Base-by-base conservation (phyloP, 192 early-diverging fungal genomes). In the Coemansia sp. region DNA sequence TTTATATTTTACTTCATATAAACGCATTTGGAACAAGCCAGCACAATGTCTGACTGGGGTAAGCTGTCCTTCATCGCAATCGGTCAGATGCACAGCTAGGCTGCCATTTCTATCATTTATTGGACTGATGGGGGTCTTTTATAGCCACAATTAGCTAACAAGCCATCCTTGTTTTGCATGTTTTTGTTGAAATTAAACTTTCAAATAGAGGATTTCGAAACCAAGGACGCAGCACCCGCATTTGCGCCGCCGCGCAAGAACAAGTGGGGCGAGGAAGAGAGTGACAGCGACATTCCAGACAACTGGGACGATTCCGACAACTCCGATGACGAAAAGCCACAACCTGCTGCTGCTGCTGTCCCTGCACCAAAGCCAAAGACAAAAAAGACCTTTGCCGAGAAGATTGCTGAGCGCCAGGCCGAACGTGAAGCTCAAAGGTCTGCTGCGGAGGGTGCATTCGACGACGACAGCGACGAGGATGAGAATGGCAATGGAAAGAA, bases 201-300 rank as follows among this genome's bases (percentile, higher is more conserved):
- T n/a, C n/a, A 10, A n/a, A 21, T 58, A 58, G 56, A 58, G 37
- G 56, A 58, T 58, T 58, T 21, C 13, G 56, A 58, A 7, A 37
- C 54, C 54, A 41, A 58, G 7, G n/a, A 58, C 6, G 56, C 56
- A 5, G 56, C 56, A 36, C 37, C 56, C n/a, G 37, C 16, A 15
- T 8, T 58, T 13, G 56, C 56, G 22, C 56, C 56, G 12, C 56
- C 56, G 11, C 56, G 46, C 26, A 71, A 69, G 54, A 78, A 71
- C 66, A 80, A 86, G 71, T 83, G 88, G 78, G 89, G 83, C 69
- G 79, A 77, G 32, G 89, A 89, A 55, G 88, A 90, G 42, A 81
- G 76, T 48, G 82, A 86, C 32, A 85, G 84, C 41, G 81, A 85
- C 22, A 77, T 87, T 22, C 85, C 80, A 72, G 90, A 90, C 60